Conservation (phyloP, 768 basidiomycete species). For the Strobilomyces echinocephalus region DNA sequence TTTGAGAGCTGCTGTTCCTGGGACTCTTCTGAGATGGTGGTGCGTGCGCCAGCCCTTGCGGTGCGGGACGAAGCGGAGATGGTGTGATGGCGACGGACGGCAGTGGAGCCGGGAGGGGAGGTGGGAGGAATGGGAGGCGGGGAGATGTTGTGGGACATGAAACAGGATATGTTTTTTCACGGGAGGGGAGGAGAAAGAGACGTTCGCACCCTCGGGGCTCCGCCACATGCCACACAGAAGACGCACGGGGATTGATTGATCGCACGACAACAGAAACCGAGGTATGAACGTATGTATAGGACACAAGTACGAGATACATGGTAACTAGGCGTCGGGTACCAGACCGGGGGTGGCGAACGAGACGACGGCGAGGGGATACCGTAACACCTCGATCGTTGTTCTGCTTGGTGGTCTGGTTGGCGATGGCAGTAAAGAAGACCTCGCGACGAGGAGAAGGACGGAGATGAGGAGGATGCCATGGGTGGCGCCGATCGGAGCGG, state of each 20-base stretch:
- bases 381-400: conserved; percentile 28
- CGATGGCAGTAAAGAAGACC: conserved; percentile 30
- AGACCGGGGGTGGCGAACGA: conserved; percentile 29
- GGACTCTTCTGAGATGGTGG: conserved; percentile 63
- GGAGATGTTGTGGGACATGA: conserved; percentile 40
- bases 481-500: too few species aligned
- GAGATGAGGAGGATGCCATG: too few species aligned
- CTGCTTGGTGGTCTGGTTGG: conserved; percentile 9
- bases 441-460: conserved; percentile 31
- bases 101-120: conserved; percentile 29
- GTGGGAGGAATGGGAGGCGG: conserved; percentile 39
- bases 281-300: background rate
- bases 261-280: background rate
- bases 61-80: conserved; percentile 72
- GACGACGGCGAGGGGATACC: conserved; percentile 35
- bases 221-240: conserved; percentile 16
- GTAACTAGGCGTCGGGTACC: conserved; percentile 20
- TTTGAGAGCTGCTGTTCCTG: conserved; percentile 57
- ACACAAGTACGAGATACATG: conserved; percentile 5
- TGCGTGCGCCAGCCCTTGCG: conserved; percentile 54
- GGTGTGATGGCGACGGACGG: conserved; percentile 79
- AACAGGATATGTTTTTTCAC: background rate
- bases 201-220: conserved; percentile 24
- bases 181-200: background rate
- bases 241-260: conserved; percentile 4